Evolutionary conservation across 495 filamentous ascomycete genomes (phyloP), one percentile per base, ranked within the genome.

Genomic region (Astrocystis sublimbata): DNA sequence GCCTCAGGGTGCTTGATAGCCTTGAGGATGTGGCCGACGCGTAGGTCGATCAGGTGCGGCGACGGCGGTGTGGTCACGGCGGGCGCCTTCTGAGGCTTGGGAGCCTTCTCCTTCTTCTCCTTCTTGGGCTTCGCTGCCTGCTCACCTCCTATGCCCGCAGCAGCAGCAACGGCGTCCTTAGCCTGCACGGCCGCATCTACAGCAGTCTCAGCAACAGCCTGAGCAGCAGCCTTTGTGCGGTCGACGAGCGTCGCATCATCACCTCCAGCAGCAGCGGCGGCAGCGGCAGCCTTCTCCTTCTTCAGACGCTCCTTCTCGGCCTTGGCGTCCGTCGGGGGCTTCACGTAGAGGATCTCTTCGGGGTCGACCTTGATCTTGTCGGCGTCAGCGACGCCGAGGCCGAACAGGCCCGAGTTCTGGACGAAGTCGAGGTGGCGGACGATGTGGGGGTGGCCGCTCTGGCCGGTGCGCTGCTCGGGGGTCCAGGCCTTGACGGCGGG

Each of bases 1-100:
- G 94, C 94, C 69, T 98, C 94, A 49, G 94, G 96, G 81, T 98
- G 94, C 71, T 91, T 89, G 76, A 92, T 84, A 19, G 92, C 93
- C 77, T 94, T 91, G 68, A 98, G 86, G 68, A 98, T 97, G 80
- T 98, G 94, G 55, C 96, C 94, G 54, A 98, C 92, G 50, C 94
- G 88, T 41, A 98, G 86, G 71, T 98, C 96, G 69, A 98, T 96
- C 40, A 96, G 82, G 57, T 83, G 83, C 9, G 96, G 96, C 1
- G 91, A 90, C 5, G 92, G 82, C 2, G 89, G 86, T 6, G 87
- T 83, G 15, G 89, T 81, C 17, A 85, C 81, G 17, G 89, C 82
- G 33, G 89, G 78, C 3, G 88, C 77, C 60, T 86, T 92, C 42
- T 86, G 85, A 42, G 80, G 79, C 73, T 89, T 92, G 13, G 85